phyloP scores from a whole-genome alignment of 805 yeast genomes.

The Kodamaea lidongshanica region DNA sequence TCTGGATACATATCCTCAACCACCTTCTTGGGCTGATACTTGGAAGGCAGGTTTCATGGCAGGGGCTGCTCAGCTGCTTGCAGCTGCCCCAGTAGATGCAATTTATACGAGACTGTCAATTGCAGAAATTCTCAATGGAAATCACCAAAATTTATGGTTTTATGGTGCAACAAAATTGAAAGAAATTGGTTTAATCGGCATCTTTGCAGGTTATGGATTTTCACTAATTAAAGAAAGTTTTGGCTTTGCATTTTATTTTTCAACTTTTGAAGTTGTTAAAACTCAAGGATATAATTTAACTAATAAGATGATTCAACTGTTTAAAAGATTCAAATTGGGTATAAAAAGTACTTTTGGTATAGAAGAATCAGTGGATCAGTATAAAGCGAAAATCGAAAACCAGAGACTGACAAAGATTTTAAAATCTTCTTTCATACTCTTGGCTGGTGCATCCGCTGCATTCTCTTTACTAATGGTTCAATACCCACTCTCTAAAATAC shows the following conservation, averaged over 20 bases:
- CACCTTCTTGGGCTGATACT: constrained; percentile 44
- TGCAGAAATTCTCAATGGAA: constrained; percentile 62
- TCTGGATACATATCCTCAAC: constrained; percentile 25
- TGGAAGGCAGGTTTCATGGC: constrained; percentile 80
- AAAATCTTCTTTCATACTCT: constrained; percentile 60
- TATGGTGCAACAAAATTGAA: constrained; percentile 64
- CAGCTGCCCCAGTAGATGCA: constrained; percentile 93
- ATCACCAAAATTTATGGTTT: constrained; percentile 67
- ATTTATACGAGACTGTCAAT: constrained; percentile 75
- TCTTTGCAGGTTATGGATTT: constrained; percentile 83
- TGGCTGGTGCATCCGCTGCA: constrained; percentile 89
- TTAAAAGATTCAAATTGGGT: constrained; percentile 34
- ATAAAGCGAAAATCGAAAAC: constrained; percentile 25
- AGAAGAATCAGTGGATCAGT: constrained; percentile 17
- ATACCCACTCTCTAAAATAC: constrained; percentile 76
- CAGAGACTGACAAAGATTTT: constrained; percentile 43
- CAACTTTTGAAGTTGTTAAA: constrained; percentile 73
- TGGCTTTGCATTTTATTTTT: constrained; percentile 83
- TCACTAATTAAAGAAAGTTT: constrained; percentile 69
- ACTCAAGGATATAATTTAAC: constrained; percentile 55
- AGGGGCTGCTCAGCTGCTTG: constrained; percentile 81
- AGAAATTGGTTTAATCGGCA: constrained; percentile 75
- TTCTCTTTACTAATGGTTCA: constrained; percentile 69
- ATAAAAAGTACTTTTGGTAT: constrained; percentile 15
- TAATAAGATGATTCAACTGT: constrained; percentile 38